Evolutionary conservation across 768 basidiomycete species (phyloP).

Genomic region (Lactarius akahatsu): DNA sequence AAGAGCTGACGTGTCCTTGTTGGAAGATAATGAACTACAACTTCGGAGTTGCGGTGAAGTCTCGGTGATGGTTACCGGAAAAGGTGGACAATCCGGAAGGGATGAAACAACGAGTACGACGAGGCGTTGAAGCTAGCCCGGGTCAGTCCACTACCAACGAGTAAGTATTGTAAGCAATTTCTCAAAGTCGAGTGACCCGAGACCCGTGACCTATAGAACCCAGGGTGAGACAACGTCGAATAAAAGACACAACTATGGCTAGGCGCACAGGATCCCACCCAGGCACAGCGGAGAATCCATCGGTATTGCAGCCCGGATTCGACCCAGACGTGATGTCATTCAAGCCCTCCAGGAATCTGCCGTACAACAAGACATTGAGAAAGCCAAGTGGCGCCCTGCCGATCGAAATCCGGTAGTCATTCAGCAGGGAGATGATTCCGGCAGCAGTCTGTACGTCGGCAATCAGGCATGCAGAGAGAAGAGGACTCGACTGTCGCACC

Average conservation of each 20-base stretch:
- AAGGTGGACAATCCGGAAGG: too few species aligned
- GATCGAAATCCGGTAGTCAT: background rate
- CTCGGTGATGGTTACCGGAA: too few species aligned
- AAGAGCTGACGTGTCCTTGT: too few species aligned
- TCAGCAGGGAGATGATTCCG: background rate
- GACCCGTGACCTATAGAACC: too few species aligned
- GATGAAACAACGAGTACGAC: too few species aligned
- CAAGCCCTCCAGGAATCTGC: accelerated
- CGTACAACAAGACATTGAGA: background rate
- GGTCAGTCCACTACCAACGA: too few species aligned
- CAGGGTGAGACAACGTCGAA: too few species aligned
- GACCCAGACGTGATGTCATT: background rate
- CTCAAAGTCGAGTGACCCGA: background rate
- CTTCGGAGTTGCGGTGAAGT: too few species aligned
- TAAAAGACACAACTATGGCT: background rate
- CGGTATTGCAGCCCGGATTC: background rate
- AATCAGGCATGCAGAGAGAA: background rate
- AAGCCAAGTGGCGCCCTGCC: background rate
- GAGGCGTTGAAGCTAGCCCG: too few species aligned
- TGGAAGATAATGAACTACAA: too few species aligned
- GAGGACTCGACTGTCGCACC: background rate
- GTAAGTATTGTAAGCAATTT: background rate
- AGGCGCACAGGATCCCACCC: background rate
- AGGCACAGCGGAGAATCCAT: background rate
- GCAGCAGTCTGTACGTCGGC: background rate